A percentile compares a stretch with the other conserved stretches of the same genome.
These are phyloP conservation scores for Raphanus raphanistrum DNA, from an alignment of 345 rosid species.

Conservation along the genomic window DNA sequence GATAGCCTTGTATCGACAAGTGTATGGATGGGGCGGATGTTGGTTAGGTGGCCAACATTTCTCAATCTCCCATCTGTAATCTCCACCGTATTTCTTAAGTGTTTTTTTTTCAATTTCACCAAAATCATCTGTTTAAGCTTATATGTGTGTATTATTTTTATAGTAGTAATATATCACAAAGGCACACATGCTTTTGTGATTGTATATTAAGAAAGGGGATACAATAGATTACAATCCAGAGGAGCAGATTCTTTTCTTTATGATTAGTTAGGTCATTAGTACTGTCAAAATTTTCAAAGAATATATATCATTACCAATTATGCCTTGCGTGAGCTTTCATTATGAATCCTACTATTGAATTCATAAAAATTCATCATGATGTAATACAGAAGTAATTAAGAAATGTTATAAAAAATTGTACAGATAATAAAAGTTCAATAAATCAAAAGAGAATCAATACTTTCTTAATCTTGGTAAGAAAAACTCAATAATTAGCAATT, in stretches of 20 bases:
- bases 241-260: constrained; percentile 25
- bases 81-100: neutral
- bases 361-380: neutral
- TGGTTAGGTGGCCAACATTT: constrained; percentile 32
- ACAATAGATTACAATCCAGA: constrained; percentile 28
- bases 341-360: neutral
- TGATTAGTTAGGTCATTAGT: neutral
- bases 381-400: neutral
- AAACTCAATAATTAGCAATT: neutral
- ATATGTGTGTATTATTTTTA: neutral
- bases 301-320: constrained; percentile 25
- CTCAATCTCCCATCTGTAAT: neutral
- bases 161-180: neutral
- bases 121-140: neutral
- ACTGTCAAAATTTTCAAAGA: constrained; percentile 4
- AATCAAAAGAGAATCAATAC: neutral
- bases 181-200: constrained; percentile 8
- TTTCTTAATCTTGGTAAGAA: neutral
- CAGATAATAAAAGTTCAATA: neutral
- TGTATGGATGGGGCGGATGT: neutral
- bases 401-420: neutral
- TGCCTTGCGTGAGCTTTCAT: constrained; percentile 30
- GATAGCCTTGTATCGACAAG: too few relatives aligned
- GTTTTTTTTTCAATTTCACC: neutral
- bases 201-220: neutral